Evolutionary conservation across 192 early-diverging fungal species (phyloP), one percentile per base, ranked within the genome.

Genomic region (Haplosporangium gracile): DNA sequence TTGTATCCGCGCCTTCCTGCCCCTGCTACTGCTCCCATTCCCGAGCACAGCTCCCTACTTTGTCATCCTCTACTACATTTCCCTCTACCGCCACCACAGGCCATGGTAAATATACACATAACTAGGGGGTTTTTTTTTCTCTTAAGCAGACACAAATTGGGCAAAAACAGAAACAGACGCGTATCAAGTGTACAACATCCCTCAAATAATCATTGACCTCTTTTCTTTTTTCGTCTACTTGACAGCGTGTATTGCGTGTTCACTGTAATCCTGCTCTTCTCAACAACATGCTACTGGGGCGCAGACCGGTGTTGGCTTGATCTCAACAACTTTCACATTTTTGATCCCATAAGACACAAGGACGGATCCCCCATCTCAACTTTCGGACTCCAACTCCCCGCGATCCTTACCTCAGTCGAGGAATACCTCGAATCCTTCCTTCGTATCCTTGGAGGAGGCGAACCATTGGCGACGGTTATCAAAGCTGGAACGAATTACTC

Each of bases 261-360:
- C 78, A 82, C 92, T 10, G 76, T 93, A 3, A 88, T 93, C 55
- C 89, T 91, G 18, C 73, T 93, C 24, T 92, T 93, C 70, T 90
- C 89, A 1, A 90, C 91, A 16, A 93, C 92, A 10, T 93, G 92
- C 72, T 93, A 92, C 74, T 93, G 92, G 92, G 92, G 92, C 45
- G 88, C 90, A 40, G 92, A 90, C 42, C 89, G 92, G 68, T 93
- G 92, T 78, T 93, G 92, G 92, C 42, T 93, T 29, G 89, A 90
- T 60, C 74, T 91, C 49, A 92, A 92, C 74, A 65, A 86, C 20
- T 80, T 80, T 22, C 68, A 77, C 26, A 65, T 85, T 22, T 85
- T 85, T 45, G 78, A 74, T 47, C 78, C 83, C 5, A 77, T 85
- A 70, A 43, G 82, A 40, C 76, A 83, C 60, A 63, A 55, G 57